Evolutionary conservation across 768 basidiomycete species (phyloP).

Genomic region (Amanita rubescens): DNA sequence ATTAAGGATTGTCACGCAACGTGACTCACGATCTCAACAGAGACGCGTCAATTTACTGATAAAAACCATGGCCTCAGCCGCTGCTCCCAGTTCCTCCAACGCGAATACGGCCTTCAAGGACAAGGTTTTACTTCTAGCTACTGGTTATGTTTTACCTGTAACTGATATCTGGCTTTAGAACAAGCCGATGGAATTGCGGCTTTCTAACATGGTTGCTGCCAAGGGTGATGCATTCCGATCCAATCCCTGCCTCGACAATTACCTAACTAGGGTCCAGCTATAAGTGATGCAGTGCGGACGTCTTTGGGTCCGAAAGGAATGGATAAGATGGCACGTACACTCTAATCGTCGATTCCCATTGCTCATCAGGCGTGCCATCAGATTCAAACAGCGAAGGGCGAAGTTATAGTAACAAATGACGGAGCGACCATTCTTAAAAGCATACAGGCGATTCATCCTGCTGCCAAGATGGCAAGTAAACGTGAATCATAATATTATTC

Average conservation of each 20-base stretch:
- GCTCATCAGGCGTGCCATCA: slow-evolving; percentile 23
- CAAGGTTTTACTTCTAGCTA: slow-evolving; percentile 42
- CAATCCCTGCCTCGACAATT: slow-evolving; percentile 7
- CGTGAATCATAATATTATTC: neutral
- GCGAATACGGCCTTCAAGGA: slow-evolving; percentile 81
- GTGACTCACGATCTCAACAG: neutral
- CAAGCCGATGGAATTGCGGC: slow-evolving; percentile 95
- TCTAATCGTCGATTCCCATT: slow-evolving; percentile 8
- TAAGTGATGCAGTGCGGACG: slow-evolving; percentile 95
- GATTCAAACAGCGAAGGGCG: slow-evolving; percentile 96
- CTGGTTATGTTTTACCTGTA: slow-evolving; percentile 39
- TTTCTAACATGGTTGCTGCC: slow-evolving; percentile 97
- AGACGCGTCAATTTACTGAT: no score
- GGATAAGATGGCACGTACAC: slow-evolving; percentile 89
- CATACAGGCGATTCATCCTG: slow-evolving; percentile 94
- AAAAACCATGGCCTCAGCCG: neutral
- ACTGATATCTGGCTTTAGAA: slow-evolving; percentile 99
- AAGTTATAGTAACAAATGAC: slow-evolving; percentile 97
- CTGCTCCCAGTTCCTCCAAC: slow-evolving; percentile 21
- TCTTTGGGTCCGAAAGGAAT: slow-evolving; percentile 96
- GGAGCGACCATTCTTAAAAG: slow-evolving; percentile 96
- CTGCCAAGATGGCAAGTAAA: slow-evolving; percentile 85
- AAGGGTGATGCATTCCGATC: slow-evolving; percentile 53
- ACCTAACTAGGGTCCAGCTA: slow-evolving; percentile 46
- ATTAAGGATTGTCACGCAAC: slow-evolving; percentile 18